Conservation (phyloP, 768 basidiomycete species). For the Mycena vulgaris region DNA sequence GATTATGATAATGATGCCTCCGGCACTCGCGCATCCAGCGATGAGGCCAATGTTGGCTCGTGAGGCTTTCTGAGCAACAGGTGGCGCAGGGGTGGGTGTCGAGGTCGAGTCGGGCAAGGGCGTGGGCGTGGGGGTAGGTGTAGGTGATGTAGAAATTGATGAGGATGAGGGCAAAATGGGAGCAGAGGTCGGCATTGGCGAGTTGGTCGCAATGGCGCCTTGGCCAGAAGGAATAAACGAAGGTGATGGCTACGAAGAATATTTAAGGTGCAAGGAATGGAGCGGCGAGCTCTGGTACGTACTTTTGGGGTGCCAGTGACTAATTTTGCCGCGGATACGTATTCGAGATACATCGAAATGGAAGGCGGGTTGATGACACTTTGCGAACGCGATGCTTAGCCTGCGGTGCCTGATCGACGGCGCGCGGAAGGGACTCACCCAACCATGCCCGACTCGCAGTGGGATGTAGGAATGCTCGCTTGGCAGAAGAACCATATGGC, state of each 20-base stretch:
- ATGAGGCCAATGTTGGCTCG: constrained; percentile 37
- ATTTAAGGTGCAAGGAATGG: constrained; percentile 9
- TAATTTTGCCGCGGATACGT: constrained; percentile 46
- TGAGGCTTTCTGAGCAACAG: too few species aligned
- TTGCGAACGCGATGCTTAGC: not conserved
- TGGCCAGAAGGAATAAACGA: constrained; percentile 47
- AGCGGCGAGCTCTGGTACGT: constrained; percentile 26
- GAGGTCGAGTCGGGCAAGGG: not conserved
- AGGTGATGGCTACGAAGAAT: constrained; percentile 41
- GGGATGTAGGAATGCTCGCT: constrained; percentile 51
- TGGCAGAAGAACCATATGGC: constrained; percentile 59
- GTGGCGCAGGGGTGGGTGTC: constrained; percentile 9
- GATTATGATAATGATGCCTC: constrained; percentile 32
- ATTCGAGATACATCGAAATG: constrained; percentile 43
- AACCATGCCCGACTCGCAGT: constrained; percentile 58
- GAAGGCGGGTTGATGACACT: constrained; percentile 58
- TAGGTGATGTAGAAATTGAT: not conserved
- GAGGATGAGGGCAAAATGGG: not conserved
- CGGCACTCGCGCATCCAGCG: constrained; percentile 43
- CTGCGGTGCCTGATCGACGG: not conserved
- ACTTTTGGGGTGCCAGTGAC: constrained; percentile 47
- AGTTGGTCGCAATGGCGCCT: constrained; percentile 52
- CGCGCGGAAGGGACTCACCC: constrained; percentile 46
- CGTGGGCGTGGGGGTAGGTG: constrained; percentile 21
- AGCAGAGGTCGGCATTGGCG: constrained; percentile 33